A percentile compares a stretch with the other conserved stretches of the same genome.
Conservation (phyloP, 257 asterid species). For the Nicotiana knightiana region DNA sequence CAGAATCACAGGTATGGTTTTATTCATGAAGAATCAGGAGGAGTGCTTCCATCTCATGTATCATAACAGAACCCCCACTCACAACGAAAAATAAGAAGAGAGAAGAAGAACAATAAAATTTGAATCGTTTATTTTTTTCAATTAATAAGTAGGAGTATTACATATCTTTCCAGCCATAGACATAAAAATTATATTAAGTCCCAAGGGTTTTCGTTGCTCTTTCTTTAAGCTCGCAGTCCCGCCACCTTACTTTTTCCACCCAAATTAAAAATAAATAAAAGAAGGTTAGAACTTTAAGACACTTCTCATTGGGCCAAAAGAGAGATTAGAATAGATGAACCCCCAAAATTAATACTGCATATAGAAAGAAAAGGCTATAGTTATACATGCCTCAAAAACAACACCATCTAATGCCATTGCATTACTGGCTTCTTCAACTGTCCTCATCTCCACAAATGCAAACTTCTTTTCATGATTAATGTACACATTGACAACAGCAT, state of each 20-base stretch:
- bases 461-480: slow-evolving; percentile 72
- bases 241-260: not conserved
- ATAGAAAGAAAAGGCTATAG: not conserved
- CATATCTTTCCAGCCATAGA: not conserved
- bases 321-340: not conserved
- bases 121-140: not conserved
- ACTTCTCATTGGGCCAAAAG: not conserved
- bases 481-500: slow-evolving; percentile 95
- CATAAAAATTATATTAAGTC: not conserved
- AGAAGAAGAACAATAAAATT: not conserved
- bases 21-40: not conserved
- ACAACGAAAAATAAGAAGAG: not conserved
- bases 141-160: not conserved
- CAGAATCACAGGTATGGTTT: not conserved
- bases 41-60: not conserved
- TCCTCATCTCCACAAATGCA: slow-evolving; percentile 81
- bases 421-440: slow-evolving; percentile 75
- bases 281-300: not conserved
- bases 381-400: slow-evolving; percentile 47
- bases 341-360: not conserved
- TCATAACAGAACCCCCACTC: not conserved
- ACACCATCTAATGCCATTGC: slow-evolving; percentile 80
- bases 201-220: not conserved
- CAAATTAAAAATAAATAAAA: not conserved
- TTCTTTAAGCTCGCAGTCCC: not conserved